These are phyloP conservation scores for Backusella luteola DNA, from an alignment of 192 early-diverging fungal genomes.

Conservation along the genomic window DNA sequence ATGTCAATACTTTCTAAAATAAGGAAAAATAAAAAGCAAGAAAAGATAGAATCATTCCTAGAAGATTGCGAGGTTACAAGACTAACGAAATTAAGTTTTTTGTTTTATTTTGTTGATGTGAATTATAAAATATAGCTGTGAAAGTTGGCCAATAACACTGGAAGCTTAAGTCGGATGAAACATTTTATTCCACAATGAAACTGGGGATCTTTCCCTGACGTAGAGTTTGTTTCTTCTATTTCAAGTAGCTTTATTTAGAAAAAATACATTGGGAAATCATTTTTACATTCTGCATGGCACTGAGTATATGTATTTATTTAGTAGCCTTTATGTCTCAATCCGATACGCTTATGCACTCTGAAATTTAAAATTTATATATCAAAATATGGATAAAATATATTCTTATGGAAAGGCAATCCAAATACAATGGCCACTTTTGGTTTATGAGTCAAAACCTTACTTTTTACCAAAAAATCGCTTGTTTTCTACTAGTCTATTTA, in stretches of 20 bases:
- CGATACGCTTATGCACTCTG: background rate
- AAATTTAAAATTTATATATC: background rate
- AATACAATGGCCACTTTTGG: background rate
- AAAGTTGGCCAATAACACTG: background rate
- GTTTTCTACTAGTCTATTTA: background rate
- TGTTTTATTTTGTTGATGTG: background rate
- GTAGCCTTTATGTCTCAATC: slow-evolving; percentile 29
- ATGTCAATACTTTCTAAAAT: slow-evolving; percentile 6
- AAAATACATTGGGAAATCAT: slow-evolving; percentile 24
- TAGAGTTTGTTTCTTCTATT: background rate
- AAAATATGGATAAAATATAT: background rate
- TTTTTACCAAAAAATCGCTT: background rate
- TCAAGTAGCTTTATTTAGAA: background rate
- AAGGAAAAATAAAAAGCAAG: background rate
- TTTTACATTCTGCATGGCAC: background rate
- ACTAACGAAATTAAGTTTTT: slow-evolving; percentile 1
- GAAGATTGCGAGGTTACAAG: background rate
- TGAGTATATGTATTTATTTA: too few species aligned
- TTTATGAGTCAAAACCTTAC: too few species aligned
- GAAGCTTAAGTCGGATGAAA: background rate
- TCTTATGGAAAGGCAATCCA: background rate
- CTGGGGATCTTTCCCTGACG: slow-evolving; percentile 16
- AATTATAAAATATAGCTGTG: background rate
- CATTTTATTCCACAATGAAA: slow-evolving; percentile 25
- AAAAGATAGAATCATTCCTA: slow-evolving; percentile 1